Evolutionary conservation across 192 early-diverging fungal species (phyloP).

Genomic region (Umbelopsis isabellina): DNA sequence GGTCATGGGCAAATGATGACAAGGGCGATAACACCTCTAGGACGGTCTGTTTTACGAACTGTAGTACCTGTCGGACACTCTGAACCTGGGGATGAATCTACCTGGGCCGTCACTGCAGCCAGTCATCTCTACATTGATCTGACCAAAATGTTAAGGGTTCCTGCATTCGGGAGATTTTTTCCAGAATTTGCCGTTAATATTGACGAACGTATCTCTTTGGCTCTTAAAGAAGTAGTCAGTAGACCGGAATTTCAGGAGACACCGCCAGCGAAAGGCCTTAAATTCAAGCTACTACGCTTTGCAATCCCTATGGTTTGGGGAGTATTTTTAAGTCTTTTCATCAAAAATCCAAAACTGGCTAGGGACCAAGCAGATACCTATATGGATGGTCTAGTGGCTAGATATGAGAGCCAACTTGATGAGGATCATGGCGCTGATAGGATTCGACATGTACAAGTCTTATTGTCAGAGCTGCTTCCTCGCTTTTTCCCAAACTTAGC

Average conservation of each 20-base stretch:
- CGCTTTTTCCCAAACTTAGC: neutral
- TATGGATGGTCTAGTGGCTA: neutral
- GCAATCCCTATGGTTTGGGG: neutral
- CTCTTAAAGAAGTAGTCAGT: neutral
- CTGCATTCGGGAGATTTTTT: neutral
- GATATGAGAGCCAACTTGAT: neutral
- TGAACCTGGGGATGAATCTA: conserved; percentile 1
- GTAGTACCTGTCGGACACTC: neutral
- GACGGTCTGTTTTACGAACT: neutral
- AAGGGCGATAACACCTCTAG: neutral
- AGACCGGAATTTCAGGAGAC: neutral
- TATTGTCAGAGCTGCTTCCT: neutral
- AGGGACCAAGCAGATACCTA: neutral
- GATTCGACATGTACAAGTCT: neutral
- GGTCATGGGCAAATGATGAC: conserved; percentile 10
- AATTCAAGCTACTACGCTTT: neutral
- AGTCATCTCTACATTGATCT: conserved; percentile 2
- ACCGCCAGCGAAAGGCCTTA: neutral
- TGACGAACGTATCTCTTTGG: conserved; percentile 2
- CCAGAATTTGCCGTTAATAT: neutral
- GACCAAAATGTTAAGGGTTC: neutral
- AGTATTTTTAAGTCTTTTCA: neutral
- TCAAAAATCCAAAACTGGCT: neutral
- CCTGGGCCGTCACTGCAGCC: neutral
- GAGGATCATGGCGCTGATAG: neutral